Base-by-base conservation (phyloP, 2,329 filamentous ascomycete genomes). In the Neurospora crassa region DNA sequence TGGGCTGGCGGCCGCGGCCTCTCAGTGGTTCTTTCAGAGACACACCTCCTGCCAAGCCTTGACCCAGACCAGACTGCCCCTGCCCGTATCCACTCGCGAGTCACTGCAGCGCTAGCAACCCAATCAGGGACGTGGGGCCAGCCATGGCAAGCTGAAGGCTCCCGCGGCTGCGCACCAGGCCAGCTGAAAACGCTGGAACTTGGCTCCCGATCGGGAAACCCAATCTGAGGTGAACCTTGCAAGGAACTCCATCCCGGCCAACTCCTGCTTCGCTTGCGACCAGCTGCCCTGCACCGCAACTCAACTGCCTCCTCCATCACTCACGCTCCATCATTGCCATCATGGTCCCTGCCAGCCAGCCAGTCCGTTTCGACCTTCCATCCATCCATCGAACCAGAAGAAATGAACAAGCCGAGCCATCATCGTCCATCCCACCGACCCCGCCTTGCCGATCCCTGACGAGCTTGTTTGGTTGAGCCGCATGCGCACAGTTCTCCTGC, bases 61-160 rank as follows among this genome's bases (percentile, higher is more conserved):
- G 53, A 63, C 24, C 24, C 14, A 59, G 47, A 34, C 29, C 29
- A 29, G 24, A 7, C 24, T 63, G 53, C 53, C 24, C 53, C 24
- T 63, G 53, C 53, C 24, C 53, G 53, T 16, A 34, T 63, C 53
- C 53, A 63, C 24, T 63, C 20, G 47, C 47, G 47, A 53, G 47
- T 12, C 47, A 53, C 47, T 37, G 53, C 53, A 63, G 53, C 53
- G 53, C 40, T 45, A 69, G 69, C 68, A 47, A 70, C 43, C 72
- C 72, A 71, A 71, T 73, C 24, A 70, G 71, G 67, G 20, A 34
- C 53, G 53, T 63, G 53, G 53, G 18, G 43, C 29, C 53, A 68
- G 53, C 45, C 53, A 40, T 72, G 67, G 69, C 68, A 67, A 73
- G 72, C 72, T 73, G 72, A 73, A 72, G 59, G 68, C 69, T 73